Evolutionary conservation across 805 yeast species (phyloP), one percentile per base, ranked within the genome.

Genomic region (Candida hungchunana): DNA sequence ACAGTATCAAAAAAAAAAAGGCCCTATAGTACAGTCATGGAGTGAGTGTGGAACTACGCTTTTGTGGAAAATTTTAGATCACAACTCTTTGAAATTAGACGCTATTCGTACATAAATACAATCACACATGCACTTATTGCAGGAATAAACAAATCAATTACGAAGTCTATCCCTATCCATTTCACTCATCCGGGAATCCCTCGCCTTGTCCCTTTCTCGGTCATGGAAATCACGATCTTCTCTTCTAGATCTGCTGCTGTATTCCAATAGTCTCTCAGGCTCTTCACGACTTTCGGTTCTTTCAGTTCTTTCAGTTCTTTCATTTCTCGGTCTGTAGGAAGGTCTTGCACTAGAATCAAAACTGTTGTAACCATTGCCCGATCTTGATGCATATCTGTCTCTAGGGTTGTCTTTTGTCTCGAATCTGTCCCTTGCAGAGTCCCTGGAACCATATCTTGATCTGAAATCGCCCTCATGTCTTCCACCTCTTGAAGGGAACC

Each of bases 131-230:
- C n/a, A n/a, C n/a, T n/a, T n/a, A 20, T 20, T 20, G 23, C 8
- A 25, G 27, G 10, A n/a, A n/a, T n/a, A n/a, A n/a, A n/a, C n/a
- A n/a, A n/a, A 7, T 26, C 17, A 32, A 20, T 40, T 36, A 27
- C 38, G 29, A 25, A 34, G 18, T 15, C 42, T 44, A 16, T 46
- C 50, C 28, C 46, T 39, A 15, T 51, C 53, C 17, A 26, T 34
- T 8, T 49, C 56, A 14, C 45, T 31, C 20, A 44, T 33, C n/a
- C 52, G 37, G 0, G 45, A 33, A 4, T 53, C 56, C 12, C 54
- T 39, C 3, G 50, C 46, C 14, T 39, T 40, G 21, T 50, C 60
- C 24, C 54, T 52, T 5, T 48, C 53, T 21, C 48, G 44, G 27
- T 51, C 53, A 15, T 37, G 32, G 32, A 36, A 42, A 16, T 52